phyloP scores from a whole-genome alignment of 306 rosid species.

The Dalbergia cochinchinensis region DNA sequence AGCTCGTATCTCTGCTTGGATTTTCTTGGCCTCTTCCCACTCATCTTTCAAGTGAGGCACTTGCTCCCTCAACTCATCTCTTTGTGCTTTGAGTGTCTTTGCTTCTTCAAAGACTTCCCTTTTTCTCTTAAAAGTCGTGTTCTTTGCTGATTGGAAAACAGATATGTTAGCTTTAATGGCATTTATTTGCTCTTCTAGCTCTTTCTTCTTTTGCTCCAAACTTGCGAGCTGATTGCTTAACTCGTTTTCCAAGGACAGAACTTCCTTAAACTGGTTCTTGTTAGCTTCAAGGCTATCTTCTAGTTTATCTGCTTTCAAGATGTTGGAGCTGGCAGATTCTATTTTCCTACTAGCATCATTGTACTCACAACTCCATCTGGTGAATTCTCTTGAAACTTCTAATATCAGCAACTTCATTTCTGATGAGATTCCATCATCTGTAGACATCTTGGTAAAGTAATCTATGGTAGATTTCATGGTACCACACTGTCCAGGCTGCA shows the following conservation, averaged over 20 bases:
- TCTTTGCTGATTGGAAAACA: constrained; percentile 55
- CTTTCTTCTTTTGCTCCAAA: constrained; percentile 59
- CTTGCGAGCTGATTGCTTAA: constrained; percentile 49
- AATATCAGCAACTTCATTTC: constrained; percentile 51
- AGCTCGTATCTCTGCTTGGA: constrained; percentile 44
- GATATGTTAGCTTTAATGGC: constrained; percentile 51
- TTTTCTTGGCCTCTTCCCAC: constrained; percentile 57
- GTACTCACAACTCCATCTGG: constrained; percentile 52
- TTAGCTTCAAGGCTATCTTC: constrained; percentile 59
- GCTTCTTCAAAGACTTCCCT: constrained; percentile 60
- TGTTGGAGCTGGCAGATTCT: constrained; percentile 50
- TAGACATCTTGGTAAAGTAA: constrained; percentile 50
- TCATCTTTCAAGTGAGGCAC: constrained; percentile 51
- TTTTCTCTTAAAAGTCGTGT: constrained; percentile 45
- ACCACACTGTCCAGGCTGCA: constrained; percentile 46
- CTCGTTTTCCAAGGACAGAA: constrained; percentile 52
- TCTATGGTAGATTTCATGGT: constrained; percentile 49
- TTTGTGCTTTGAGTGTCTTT: constrained; percentile 52
- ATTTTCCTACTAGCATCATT: constrained; percentile 53
- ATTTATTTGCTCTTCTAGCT: constrained; percentile 58
- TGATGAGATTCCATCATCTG: constrained; percentile 46
- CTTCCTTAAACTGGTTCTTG: constrained; percentile 58
- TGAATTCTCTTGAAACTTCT: constrained; percentile 56
- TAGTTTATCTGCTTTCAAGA: constrained; percentile 55
- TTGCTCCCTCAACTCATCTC: constrained; percentile 60